Percentiles rank a stretch among this genome's conserved stretches.
Evolutionary conservation across 805 yeast genomes (phyloP).

Genomic region (Blastobotrys americana): DNA sequence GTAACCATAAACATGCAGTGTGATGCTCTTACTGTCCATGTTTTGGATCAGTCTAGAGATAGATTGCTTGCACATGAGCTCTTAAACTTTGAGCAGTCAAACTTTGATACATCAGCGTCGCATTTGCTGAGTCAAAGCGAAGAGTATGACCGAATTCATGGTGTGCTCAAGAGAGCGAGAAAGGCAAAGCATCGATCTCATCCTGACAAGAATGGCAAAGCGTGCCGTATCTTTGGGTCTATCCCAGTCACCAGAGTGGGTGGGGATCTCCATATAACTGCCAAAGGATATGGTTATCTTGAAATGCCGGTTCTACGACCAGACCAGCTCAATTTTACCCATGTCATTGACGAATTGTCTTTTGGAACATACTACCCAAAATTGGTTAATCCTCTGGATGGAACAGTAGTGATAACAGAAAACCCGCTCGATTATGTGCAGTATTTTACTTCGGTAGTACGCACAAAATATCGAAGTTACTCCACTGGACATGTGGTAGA

Average conservation of each 20-base stretch:
- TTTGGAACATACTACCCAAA: conserved; percentile 87
- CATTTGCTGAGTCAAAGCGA: conserved; percentile 1
- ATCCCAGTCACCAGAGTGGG: conserved; percentile 71
- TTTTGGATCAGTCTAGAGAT: conserved; percentile 71
- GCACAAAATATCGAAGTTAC: conserved; percentile 59
- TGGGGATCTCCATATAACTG: conserved; percentile 82
- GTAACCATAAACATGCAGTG: conserved; percentile 81
- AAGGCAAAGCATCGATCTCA: conserved; percentile 9
- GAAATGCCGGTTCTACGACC: conserved; percentile 24
- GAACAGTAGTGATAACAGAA: conserved; percentile 51
- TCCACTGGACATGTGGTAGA: conserved; percentile 60
- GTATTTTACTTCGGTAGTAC: conserved; percentile 74
- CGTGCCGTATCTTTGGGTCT: conserved; percentile 25
- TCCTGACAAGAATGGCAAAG: conserved; percentile 10
- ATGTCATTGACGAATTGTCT: conserved; percentile 77
- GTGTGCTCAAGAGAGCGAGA: conserved; percentile 19
- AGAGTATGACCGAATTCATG: conserved; percentile 14
- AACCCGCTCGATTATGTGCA: conserved; percentile 43
- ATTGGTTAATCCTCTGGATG: conserved; percentile 81
- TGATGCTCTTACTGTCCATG: conserved; percentile 62
- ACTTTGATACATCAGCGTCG: conserved; percentile 9
- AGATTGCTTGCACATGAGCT: conserved; percentile 69
- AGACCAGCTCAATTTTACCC: conserved; percentile 62
- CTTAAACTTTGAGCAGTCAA: conserved; percentile 59
- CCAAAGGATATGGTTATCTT: conserved; percentile 59